Evolutionary conservation across 2,329 filamentous ascomycete genomes (phyloP).

Genomic region (Sporothrix inflata): DNA sequence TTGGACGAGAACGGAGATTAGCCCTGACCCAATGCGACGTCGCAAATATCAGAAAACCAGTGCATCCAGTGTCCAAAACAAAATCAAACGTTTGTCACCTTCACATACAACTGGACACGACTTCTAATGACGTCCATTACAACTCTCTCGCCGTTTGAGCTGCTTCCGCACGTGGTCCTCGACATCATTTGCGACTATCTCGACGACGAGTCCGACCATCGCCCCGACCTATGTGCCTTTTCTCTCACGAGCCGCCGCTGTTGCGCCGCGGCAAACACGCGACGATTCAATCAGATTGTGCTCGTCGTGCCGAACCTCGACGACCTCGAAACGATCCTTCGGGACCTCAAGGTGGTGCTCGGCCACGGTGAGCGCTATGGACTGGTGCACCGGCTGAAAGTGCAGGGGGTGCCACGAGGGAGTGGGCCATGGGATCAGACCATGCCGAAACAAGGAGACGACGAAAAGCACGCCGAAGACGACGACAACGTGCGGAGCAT

Average conservation of each 20-base stretch:
- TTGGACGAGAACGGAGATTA: neutral
- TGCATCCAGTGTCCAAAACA: neutral
- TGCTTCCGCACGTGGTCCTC: neutral
- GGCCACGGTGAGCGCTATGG: neutral
- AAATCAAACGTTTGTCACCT: neutral
- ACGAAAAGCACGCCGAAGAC: neutral
- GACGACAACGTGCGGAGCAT: neutral
- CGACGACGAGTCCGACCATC: neutral
- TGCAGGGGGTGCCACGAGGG: neutral
- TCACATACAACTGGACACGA: neutral
- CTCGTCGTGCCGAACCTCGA: neutral
- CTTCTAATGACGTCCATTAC: neutral
- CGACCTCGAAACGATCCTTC: neutral
- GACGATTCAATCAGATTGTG: neutral
- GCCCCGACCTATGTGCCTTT: neutral
- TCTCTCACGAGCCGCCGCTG: neutral
- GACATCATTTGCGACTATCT: conserved; percentile 13
- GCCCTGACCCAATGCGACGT: neutral
- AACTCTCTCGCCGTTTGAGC: neutral
- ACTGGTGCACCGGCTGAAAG: conserved; percentile 7
- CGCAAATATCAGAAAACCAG: neutral
- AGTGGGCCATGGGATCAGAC: neutral
- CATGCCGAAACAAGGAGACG: neutral
- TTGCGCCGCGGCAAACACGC: conserved; percentile 3
- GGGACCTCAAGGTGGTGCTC: neutral